phyloP scores from a whole-genome alignment of 2,329 filamentous ascomycete species.

The Ophiostoma ulmi region DNA sequence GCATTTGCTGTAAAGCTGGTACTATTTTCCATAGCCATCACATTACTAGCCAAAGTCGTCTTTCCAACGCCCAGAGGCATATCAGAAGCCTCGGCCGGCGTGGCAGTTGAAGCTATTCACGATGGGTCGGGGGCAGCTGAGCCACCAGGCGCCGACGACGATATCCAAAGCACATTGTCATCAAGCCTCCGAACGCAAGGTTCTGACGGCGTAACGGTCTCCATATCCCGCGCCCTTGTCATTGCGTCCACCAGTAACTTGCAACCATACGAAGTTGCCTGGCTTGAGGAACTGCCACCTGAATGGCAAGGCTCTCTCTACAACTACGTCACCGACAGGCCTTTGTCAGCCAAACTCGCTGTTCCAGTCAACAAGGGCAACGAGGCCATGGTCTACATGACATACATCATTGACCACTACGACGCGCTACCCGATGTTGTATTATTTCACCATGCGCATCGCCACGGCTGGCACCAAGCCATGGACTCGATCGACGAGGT shows the following conservation, averaged over 20 bases:
- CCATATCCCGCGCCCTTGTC: background rate
- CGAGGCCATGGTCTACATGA: slow-evolving; percentile 58
- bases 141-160: no score
- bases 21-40: background rate
- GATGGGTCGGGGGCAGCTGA: no score
- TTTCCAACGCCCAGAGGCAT: no score
- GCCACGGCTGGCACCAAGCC: slow-evolving; percentile 53
- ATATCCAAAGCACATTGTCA: no score
- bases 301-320: background rate
- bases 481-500: slow-evolving; percentile 47
- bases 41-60: no score
- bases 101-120: no score
- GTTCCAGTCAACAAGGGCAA: slow-evolving; percentile 41
- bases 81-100: no score
- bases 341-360: slow-evolving; percentile 24
- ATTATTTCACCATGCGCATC: slow-evolving; percentile 56
- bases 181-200: background rate
- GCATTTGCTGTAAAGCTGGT: background rate
- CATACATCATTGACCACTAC: slow-evolving; percentile 59
- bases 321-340: background rate
- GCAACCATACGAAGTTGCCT: background rate
- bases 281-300: background rate
- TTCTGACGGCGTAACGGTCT: background rate
- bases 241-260: background rate
- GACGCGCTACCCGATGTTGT: slow-evolving; percentile 52